Evolutionary conservation across 768 basidiomycete genomes (phyloP).

Genomic region (Suillus paluster): DNA sequence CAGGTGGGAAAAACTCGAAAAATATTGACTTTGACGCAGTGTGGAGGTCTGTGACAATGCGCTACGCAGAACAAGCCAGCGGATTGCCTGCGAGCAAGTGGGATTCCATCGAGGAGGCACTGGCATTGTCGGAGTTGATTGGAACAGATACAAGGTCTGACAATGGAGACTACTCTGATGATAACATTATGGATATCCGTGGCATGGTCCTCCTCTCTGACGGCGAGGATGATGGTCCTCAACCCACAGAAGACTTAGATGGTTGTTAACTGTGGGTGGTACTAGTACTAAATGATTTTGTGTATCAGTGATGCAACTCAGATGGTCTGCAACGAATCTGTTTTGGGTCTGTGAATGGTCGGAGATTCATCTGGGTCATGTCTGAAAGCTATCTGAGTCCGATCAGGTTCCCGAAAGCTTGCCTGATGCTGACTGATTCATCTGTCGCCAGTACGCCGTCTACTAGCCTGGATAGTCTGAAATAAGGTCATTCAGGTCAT

Average conservation of each 20-base stretch:
- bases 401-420: neutral
- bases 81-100: neutral
- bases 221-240: neutral
- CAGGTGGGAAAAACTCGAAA: too few species aligned
- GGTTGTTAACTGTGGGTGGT: too few species aligned
- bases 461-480: neutral
- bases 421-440: neutral
- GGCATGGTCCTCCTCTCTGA: neutral
- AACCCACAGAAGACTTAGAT: too few species aligned
- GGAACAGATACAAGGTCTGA: too few species aligned
- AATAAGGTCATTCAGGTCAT: neutral
- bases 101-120: neutral
- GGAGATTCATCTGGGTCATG: neutral
- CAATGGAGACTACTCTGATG: too few species aligned
- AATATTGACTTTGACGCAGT: neutral
- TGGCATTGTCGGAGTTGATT: too few species aligned
- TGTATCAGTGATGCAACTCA: too few species aligned
- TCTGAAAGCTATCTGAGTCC: neutral
- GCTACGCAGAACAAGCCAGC: neutral
- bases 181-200: neutral
- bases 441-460: neutral
- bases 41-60: neutral
- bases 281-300: neutral
- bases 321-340: too few species aligned
- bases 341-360: neutral